phyloP scores from a whole-genome alignment of 1,284 basidiomycete species.

The Porogramme epimiltina region DNA sequence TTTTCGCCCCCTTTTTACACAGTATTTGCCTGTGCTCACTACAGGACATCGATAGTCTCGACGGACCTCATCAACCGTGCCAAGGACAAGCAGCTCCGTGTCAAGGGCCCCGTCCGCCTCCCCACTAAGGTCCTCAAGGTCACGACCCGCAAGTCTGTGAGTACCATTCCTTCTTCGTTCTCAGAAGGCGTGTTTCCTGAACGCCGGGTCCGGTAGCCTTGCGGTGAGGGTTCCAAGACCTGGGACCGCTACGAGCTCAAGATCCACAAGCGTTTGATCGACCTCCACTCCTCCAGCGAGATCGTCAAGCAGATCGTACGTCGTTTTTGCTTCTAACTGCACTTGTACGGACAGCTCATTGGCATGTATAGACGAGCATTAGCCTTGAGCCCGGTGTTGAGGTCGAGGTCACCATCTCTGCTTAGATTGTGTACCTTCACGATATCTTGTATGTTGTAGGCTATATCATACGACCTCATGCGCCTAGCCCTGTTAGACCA shows the following conservation, averaged over 20 bases:
- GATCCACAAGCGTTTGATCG: slow-evolving; percentile 99
- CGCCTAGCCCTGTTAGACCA: too few relatives aligned
- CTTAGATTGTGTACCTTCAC: slow-evolving; percentile 29
- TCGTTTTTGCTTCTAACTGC: slow-evolving; percentile 16
- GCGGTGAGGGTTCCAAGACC: slow-evolving; percentile 99
- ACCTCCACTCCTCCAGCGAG: slow-evolving; percentile 98
- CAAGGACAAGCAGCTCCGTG: slow-evolving; percentile 99
- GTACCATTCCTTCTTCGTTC: slow-evolving; percentile 32
- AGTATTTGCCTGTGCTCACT: too few relatives aligned
- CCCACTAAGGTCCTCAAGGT: slow-evolving; percentile 99
- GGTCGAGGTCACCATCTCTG: slow-evolving; percentile 98
- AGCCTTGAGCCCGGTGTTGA: slow-evolving; percentile 99
- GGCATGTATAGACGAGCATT: slow-evolving; percentile 81
- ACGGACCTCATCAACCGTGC: slow-evolving; percentile 96
- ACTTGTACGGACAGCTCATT: neutral
- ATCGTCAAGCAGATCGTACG: slow-evolving; percentile 99
- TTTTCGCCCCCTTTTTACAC: too few relatives aligned
- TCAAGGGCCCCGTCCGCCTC: slow-evolving; percentile 98
- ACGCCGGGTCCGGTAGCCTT: slow-evolving; percentile 61
- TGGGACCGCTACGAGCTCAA: slow-evolving; percentile 99
- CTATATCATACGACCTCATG: too few relatives aligned
- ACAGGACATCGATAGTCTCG: too few relatives aligned
- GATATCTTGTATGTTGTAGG: slow-evolving; percentile 17
- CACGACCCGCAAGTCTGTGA: slow-evolving; percentile 96
- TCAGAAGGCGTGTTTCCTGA: neutral